Evolutionary conservation across 2,329 filamentous ascomycete genomes (phyloP).

Genomic region (Didymella segeticola): DNA sequence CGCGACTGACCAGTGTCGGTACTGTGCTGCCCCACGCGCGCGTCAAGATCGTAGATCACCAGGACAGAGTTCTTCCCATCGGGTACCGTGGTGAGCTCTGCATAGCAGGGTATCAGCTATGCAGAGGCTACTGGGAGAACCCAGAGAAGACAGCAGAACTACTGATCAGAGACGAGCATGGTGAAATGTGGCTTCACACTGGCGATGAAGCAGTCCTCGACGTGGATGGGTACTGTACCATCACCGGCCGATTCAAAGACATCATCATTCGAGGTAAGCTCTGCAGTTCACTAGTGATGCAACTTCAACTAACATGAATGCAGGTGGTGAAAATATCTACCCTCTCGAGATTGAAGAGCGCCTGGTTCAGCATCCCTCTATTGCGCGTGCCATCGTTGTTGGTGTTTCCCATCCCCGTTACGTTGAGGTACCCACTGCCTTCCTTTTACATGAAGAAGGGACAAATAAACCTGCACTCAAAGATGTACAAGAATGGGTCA

Average conservation of each 20-base stretch:
- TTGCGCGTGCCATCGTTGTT: conserved; percentile 71
- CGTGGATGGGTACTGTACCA: conserved; percentile 66
- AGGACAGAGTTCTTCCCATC: conserved; percentile 70
- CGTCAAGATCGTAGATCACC: conserved; percentile 77
- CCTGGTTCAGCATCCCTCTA: conserved; percentile 67
- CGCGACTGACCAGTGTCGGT: conserved; percentile 74
- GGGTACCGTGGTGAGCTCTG: conserved; percentile 76
- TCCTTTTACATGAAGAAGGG: conserved; percentile 53
- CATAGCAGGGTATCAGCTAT: conserved; percentile 78
- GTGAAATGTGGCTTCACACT: conserved; percentile 50
- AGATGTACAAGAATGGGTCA: conserved; percentile 48
- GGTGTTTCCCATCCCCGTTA: conserved; percentile 74
- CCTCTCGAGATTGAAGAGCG: conserved; percentile 79
- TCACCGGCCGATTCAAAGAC: conserved; percentile 79
- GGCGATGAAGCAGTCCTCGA: conserved; percentile 50
- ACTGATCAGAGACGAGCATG: conserved; percentile 70
- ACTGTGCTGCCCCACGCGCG: conserved; percentile 74
- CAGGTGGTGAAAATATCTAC: conserved; percentile 56
- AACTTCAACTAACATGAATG: conserved; percentile 3
- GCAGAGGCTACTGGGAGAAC: conserved; percentile 70
- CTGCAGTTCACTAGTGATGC: background rate
- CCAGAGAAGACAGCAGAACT: conserved; percentile 76
- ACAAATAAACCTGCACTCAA: conserved; percentile 38
- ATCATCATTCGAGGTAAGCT: conserved; percentile 72
- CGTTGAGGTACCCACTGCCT: conserved; percentile 75